Percentiles rank a stretch among this genome's conserved stretches.
phyloP scores from a whole-genome alignment of 208 protist species.

The Blechomonas ayalai region DNA sequence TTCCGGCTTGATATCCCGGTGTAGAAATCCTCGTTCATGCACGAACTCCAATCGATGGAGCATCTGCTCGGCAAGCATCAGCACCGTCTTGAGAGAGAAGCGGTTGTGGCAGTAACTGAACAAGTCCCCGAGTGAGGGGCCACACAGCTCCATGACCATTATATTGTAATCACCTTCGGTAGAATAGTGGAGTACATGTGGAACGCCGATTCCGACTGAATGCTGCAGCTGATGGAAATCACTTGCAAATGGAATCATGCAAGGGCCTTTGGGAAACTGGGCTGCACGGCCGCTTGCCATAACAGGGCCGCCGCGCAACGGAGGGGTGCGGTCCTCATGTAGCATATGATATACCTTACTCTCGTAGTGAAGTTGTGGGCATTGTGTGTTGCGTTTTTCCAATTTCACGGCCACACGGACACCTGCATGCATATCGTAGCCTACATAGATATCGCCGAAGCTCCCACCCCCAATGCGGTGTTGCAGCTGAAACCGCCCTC shows the following conservation, averaged over 20 bases:
- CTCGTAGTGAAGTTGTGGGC: slow-evolving; percentile 98
- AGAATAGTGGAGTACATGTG: slow-evolving; percentile 94
- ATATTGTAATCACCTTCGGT: slow-evolving; percentile 97
- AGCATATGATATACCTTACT: slow-evolving; percentile 82
- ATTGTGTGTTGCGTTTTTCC: slow-evolving; percentile 80
- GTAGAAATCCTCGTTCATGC: slow-evolving; percentile 72
- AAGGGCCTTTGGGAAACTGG: no score
- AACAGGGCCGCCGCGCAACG: no score
- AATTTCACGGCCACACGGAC: slow-evolving; percentile 74
- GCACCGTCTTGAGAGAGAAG: slow-evolving; percentile 99
- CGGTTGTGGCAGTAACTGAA: slow-evolving; percentile 89
- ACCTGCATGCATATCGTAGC: slow-evolving; percentile 46
- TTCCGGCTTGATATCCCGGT: slow-evolving; percentile 89
- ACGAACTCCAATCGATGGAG: slow-evolving; percentile 80
- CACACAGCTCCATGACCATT: slow-evolving; percentile 89
- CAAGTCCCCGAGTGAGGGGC: slow-evolving; percentile 83
- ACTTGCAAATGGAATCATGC: no score
- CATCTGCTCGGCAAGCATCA: slow-evolving; percentile 99
- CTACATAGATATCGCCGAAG: slow-evolving; percentile 98
- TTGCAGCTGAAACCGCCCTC: slow-evolving; percentile 47
- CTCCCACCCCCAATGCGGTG: slow-evolving; percentile 93
- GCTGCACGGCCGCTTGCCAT: no score
- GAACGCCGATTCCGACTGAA: no score
- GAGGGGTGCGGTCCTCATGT: slow-evolving; percentile 20
- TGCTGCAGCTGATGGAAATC: no score